These are phyloP conservation scores for Cladophialophora yegresii DNA, from an alignment of 2,329 filamentous ascomycete species.

Conservation along the genomic window DNA sequence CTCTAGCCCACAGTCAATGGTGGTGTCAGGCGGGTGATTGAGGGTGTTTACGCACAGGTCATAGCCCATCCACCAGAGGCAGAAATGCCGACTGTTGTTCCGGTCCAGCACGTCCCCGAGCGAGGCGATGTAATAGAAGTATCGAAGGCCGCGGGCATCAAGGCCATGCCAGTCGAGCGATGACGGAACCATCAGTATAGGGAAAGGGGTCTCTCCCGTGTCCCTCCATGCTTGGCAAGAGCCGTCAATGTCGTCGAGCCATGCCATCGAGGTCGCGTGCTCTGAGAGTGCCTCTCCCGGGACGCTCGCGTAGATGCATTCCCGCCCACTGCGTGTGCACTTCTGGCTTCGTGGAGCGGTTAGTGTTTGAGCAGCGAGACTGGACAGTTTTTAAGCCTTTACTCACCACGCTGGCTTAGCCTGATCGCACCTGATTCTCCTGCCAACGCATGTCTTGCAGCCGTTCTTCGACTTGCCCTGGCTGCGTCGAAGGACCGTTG, in stretches of 20 bases:
- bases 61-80: slow-evolving; percentile 12
- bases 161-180: slow-evolving; percentile 15
- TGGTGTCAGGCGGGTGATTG: background rate
- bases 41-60: slow-evolving; percentile 6
- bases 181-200: slow-evolving; percentile 3
- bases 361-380: slow-evolving; percentile 18
- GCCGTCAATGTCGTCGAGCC: slow-evolving; percentile 9
- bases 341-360: slow-evolving; percentile 35
- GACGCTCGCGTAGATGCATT: slow-evolving; percentile 5
- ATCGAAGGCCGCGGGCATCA: slow-evolving; percentile 12
- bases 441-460: slow-evolving; percentile 35
- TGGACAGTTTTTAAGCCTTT: slow-evolving; percentile 23
- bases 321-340: slow-evolving; percentile 33
- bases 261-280: slow-evolving; percentile 5
- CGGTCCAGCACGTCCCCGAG: slow-evolving; percentile 3
- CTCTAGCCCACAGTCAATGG: background rate
- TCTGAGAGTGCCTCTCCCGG: slow-evolving; percentile 2
- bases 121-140: slow-evolving; percentile 10
- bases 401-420: slow-evolving; percentile 33
- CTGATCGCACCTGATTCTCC: slow-evolving; percentile 42
- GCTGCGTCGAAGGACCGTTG: slow-evolving; percentile 12
- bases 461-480: slow-evolving; percentile 31
- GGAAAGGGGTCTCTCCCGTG: slow-evolving; percentile 1
- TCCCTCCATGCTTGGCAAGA: slow-evolving; percentile 16
- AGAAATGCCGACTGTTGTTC: slow-evolving; percentile 5